Conservation (phyloP, 768 basidiomycete genomes). For the Mycena galericulata region DNA sequence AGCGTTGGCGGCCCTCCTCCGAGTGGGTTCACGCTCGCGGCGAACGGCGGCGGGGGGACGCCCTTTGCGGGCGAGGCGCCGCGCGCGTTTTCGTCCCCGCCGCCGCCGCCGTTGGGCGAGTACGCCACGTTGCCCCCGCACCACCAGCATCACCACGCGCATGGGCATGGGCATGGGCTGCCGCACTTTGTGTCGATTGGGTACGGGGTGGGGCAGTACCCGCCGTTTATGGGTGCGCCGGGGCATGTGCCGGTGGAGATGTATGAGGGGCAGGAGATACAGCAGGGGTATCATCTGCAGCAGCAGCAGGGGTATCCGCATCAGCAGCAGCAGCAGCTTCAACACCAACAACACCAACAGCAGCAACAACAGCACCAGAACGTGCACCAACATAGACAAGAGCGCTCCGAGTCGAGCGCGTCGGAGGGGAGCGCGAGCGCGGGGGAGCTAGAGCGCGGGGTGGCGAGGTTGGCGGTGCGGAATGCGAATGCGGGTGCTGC, state of each 20-base stretch:
- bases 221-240: conserved; percentile 6
- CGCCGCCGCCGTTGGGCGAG: conserved; percentile 6
- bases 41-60: too few relatives aligned
- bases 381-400: conserved; percentile 15
- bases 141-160: not conserved
- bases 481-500: too few relatives aligned
- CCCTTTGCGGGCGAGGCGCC: conserved; percentile 32
- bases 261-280: not conserved
- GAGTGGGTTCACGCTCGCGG: too few relatives aligned
- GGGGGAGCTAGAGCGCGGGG: conserved; percentile 21
- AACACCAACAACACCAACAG: not conserved
- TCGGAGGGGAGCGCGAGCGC: conserved; percentile 14
- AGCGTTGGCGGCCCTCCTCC: too few relatives aligned
- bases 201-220: conserved; percentile 13
- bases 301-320: not conserved
- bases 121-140: not conserved
- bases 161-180: not conserved
- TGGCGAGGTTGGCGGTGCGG: conserved; percentile 12
- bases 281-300: not conserved
- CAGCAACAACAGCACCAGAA: conserved; percentile 2
- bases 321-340: conserved; percentile 7
- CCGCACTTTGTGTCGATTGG: conserved; percentile 5
- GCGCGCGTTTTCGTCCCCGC: conserved; percentile 35
- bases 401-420: conserved; percentile 31
- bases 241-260: not conserved